Conservation (phyloP, 1,284 basidiomycete genomes). For the Sparassis latifolia region DNA sequence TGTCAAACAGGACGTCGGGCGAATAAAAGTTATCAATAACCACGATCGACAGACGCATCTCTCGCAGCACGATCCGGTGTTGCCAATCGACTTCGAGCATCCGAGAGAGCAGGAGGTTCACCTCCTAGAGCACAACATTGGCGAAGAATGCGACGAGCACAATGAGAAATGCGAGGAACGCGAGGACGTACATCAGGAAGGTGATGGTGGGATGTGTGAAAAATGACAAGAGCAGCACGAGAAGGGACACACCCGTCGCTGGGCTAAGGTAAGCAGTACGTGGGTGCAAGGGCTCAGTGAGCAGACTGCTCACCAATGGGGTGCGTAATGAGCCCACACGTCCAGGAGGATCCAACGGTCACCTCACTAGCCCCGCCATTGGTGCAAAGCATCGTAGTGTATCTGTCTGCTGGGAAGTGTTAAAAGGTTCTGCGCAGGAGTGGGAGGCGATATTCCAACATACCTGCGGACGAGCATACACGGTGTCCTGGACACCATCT, state of each 20-base stretch:
- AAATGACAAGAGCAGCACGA: conserved; percentile 58
- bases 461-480: conserved; percentile 40
- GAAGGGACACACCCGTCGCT: conserved; percentile 58
- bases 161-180: conserved; percentile 56
- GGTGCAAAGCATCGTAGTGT: conserved; percentile 38
- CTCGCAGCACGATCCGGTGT: too few relatives aligned
- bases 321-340: conserved; percentile 65
- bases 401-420: conserved; percentile 42
- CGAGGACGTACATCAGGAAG: conserved; percentile 22
- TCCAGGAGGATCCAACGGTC: conserved; percentile 54
- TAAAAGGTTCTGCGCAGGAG: conserved; percentile 1
- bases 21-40: too few relatives aligned
- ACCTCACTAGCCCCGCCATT: conserved; percentile 27
- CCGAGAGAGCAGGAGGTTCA: too few relatives aligned
- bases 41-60: too few relatives aligned
- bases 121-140: conserved; percentile 62
- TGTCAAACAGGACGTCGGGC: too few relatives aligned
- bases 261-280: conserved; percentile 4
- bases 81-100: too few relatives aligned
- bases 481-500: conserved; percentile 31
- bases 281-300: background rate
- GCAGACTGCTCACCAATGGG: conserved; percentile 50
- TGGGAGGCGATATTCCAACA: conserved; percentile 4
- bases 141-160: conserved; percentile 66
- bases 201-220: conserved; percentile 54